Evolutionary conservation across 345 rosid species (phyloP).

Genomic region (Eucalyptus cloeziana): DNA sequence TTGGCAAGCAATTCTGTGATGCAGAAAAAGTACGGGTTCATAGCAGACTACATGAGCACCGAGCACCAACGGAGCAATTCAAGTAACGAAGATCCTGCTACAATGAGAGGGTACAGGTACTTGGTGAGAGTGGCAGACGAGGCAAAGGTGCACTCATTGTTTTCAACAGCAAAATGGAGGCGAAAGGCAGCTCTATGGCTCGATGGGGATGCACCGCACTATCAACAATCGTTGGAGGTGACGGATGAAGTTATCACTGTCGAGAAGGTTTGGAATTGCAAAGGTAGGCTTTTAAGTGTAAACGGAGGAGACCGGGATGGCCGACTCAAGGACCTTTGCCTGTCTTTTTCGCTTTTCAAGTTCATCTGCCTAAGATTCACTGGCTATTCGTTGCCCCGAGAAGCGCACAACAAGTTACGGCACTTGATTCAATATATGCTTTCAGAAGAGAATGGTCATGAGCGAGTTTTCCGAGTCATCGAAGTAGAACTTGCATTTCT

Average conservation of each 20-base stretch:
- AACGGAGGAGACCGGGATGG: not conserved
- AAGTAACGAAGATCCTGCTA: not conserved
- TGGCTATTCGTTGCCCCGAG: too few species aligned
- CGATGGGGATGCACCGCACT: not conserved
- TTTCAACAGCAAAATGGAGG: not conserved
- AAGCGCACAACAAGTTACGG: too few species aligned
- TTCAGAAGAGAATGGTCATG: too few species aligned
- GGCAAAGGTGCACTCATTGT: not conserved
- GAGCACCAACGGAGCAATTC: not conserved
- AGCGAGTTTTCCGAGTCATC: too few species aligned
- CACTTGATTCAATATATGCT: too few species aligned
- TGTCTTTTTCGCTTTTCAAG: not conserved
- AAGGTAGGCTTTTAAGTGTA: not conserved
- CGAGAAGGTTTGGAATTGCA: not conserved
- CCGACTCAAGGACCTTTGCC: not conserved
- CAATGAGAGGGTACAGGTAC: not conserved
- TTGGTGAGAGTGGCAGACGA: not conserved
- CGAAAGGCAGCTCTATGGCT: not conserved
- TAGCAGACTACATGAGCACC: not conserved
- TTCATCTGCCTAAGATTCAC: not conserved
- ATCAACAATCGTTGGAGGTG: not conserved
- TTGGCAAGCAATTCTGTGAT: not conserved
- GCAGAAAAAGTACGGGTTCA: not conserved
- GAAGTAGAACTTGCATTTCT: too few species aligned
- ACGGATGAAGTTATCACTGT: not conserved